Evolutionary conservation across 2,329 filamentous ascomycete species (phyloP).

Genomic region (Claviceps sp.): DNA sequence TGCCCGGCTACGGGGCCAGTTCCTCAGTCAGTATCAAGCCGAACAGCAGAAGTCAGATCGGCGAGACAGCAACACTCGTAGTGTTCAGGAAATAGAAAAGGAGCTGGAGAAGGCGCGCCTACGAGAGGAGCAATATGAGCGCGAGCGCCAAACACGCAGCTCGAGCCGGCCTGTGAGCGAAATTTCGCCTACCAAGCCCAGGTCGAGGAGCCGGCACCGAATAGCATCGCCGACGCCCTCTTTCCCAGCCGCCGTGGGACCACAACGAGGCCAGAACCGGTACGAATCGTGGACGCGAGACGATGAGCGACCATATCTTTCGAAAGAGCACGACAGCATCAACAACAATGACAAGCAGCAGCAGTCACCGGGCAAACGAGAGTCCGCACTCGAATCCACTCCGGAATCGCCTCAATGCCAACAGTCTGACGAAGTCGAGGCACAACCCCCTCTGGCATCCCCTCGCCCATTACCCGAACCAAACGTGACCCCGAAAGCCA

Average conservation of each 20-base stretch:
- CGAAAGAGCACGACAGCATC: constrained; percentile 31
- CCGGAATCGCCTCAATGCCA: neutral
- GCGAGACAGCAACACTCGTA: constrained; percentile 33
- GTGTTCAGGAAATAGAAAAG: constrained; percentile 58
- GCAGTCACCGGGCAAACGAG: constrained; percentile 19
- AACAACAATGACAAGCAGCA: constrained; percentile 13
- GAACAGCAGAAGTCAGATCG: constrained; percentile 34
- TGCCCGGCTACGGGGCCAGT: constrained; percentile 64
- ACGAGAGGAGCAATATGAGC: constrained; percentile 50
- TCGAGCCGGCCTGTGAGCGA: constrained; percentile 16
- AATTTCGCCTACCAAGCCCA: constrained; percentile 8
- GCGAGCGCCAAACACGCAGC: constrained; percentile 33
- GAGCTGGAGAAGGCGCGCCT: constrained; percentile 49
- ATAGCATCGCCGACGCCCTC: constrained; percentile 2
- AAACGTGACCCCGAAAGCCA: constrained; percentile 17
- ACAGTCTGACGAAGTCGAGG: neutral
- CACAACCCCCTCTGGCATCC: neutral
- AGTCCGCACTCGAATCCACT: constrained; percentile 14
- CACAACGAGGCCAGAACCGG: constrained; percentile 23
- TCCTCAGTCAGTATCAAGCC: constrained; percentile 73
- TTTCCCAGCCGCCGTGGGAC: constrained; percentile 1
- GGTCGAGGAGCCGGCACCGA: constrained; percentile 13
- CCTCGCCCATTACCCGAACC: constrained; percentile 31
- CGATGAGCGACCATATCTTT: constrained; percentile 52
- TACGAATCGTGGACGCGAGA: constrained; percentile 51